Conservation (phyloP, 148 eudicot genomes). For the Polygonum maritimum region DNA sequence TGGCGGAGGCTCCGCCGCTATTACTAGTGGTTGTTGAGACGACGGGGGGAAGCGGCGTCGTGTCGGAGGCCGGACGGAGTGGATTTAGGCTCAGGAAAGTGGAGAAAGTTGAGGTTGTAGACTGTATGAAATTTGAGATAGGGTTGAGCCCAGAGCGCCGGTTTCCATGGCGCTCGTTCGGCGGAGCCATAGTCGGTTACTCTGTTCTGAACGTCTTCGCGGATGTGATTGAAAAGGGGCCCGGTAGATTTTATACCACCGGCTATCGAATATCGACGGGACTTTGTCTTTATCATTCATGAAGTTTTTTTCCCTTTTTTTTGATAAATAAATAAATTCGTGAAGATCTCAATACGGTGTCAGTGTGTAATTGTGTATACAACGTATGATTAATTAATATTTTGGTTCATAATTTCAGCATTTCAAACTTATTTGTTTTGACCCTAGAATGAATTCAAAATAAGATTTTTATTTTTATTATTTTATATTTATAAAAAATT, state of each 20-base stretch:
- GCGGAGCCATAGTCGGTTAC: slow-evolving; percentile 21
- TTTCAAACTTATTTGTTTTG: too few species aligned
- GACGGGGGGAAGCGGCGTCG: slow-evolving; percentile 17
- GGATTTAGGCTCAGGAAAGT: slow-evolving; percentile 20
- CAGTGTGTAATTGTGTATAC: too few species aligned
- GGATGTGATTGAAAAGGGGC: neutral
- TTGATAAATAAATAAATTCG: too few species aligned
- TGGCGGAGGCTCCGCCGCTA: slow-evolving; percentile 8
- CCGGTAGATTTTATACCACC: neutral
- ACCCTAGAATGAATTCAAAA: too few species aligned
- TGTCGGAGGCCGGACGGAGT: slow-evolving; percentile 14
- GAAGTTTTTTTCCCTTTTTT: too few species aligned
- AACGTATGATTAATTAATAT: too few species aligned
- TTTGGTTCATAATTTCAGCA: too few species aligned
- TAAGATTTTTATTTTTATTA: too few species aligned
- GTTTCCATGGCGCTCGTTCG: slow-evolving; percentile 18
- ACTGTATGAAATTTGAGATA: slow-evolving; percentile 33
- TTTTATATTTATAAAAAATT: too few species aligned
- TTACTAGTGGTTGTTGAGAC: neutral
- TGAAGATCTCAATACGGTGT: too few species aligned
- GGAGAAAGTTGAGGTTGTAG: slow-evolving; percentile 35
- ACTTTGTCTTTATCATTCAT: too few species aligned
- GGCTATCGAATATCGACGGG: too few species aligned
- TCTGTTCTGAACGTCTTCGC: neutral
- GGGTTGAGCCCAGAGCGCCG: slow-evolving; percentile 16